Base-by-base conservation (phyloP, 1,139 yeast genomes). In the Nakaseomyces kungkrabaensis region DNA sequence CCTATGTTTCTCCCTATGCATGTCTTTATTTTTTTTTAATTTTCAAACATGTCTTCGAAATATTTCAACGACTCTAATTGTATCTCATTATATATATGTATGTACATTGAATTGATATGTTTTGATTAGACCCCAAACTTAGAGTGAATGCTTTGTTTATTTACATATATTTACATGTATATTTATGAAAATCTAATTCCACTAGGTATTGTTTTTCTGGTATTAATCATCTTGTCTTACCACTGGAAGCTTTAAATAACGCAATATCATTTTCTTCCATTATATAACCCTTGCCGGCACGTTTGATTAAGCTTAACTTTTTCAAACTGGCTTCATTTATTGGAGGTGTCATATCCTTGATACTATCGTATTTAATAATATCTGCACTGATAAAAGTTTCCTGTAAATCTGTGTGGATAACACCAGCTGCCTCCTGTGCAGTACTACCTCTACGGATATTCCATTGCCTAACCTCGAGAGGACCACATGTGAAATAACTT, bases 381-480 rank as follows among this genome's bases (percentile, higher is more conserved):
- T 77, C 85, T 7, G 95, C 95, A 58, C 79, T 77, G 53, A 90
- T 82, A 63, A 90, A 90, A 1, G 95, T 85, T 61, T 82, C 79
- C 69, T 84, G 84, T 52, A 89, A 72, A 67, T 89, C 97, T 6
- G 90, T 84, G 67, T 92, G 97, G 55, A 90, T 90, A 38, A 87
- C 84, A 26, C 95, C 96, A 0, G 97, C 97, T 1, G 96, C 97
- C 55, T 87, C 87, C 13, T 95, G 94, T 8, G 96, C 96, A 47
- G 79, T 75, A 36, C 87, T 81, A 33, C 90, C 87, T 57, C 75
- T 71, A 56, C 95, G 75, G 47, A 90, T 74, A 10, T 95, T 85
- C 97, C 98, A 90, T 67, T 92, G 96, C 56, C 95, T 76, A 4
- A 88, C 90, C 69, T 92, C 97, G 47, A 79, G 76, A 10, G 88